Percentiles rank a stretch among this genome's conserved stretches.
These are phyloP conservation scores for Mortierella sp. DNA, from an alignment of 371 early-diverging fungal genomes.

Conservation along the genomic window DNA sequence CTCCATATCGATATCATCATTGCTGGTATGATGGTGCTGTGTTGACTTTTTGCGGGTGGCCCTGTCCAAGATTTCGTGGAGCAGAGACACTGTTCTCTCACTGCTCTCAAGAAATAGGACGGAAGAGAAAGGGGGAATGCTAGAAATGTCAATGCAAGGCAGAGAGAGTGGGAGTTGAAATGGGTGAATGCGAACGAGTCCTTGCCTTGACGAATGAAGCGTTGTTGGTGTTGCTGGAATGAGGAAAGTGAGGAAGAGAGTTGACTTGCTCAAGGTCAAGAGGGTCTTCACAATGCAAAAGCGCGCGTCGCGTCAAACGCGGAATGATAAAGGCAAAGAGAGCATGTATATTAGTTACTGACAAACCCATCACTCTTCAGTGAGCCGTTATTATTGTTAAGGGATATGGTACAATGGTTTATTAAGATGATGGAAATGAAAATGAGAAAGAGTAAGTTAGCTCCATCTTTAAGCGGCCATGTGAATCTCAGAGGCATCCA, in stretches of 20 bases:
- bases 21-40: neutral
- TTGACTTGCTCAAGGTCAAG: too few relatives aligned
- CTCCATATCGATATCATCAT: neutral
- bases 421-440: neutral
- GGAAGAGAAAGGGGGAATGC: neutral
- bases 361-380: too few relatives aligned
- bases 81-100: slow-evolving; percentile 6
- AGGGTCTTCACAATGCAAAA: too few relatives aligned
- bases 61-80: slow-evolving; percentile 25
- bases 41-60: slow-evolving; percentile 16
- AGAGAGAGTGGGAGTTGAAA: neutral
- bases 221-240: too few relatives aligned
- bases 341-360: too few relatives aligned
- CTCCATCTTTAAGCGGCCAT: slow-evolving; percentile 28
- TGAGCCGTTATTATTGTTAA: neutral
- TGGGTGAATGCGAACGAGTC: too few relatives aligned
- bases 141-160: too few relatives aligned
- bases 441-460: neutral
- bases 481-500: slow-evolving; percentile 39
- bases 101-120: neutral
- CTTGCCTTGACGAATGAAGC: too few relatives aligned
- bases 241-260: too few relatives aligned
- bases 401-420: neutral
- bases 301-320: too few relatives aligned
- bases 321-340: too few relatives aligned